phyloP scores from a whole-genome alignment of 2,329 filamentous ascomycete genomes.

The Colletotrichum tropicicola region DNA sequence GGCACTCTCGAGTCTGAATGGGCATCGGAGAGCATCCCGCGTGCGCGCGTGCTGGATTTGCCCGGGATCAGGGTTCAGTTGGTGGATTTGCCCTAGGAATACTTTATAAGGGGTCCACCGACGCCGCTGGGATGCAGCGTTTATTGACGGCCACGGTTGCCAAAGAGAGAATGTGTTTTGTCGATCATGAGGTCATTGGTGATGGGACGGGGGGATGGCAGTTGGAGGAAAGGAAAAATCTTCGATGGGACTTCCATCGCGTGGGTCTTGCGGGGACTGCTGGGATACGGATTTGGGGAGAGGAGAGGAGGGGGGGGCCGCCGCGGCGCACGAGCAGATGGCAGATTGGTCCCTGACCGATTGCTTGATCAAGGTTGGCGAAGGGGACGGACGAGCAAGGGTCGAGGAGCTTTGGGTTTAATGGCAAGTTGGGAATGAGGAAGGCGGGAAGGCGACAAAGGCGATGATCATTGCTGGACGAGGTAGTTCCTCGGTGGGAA shows the following conservation, averaged over 20 bases:
- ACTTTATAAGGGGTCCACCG: slow-evolving; percentile 15
- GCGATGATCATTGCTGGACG: slow-evolving; percentile 27
- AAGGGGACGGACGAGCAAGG: slow-evolving; percentile 1
- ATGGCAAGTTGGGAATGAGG: background rate
- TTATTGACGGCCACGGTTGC: slow-evolving; percentile 29
- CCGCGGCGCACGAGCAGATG: background rate
- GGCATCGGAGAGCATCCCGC: slow-evolving; percentile 25
- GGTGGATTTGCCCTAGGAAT: slow-evolving; percentile 23
- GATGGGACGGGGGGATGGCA: slow-evolving; percentile 5
- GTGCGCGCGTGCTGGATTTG: background rate
- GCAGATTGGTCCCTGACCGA: slow-evolving; percentile 14
- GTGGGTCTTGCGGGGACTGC: slow-evolving; percentile 26
- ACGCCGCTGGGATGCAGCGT: slow-evolving; percentile 18
- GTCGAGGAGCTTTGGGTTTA: background rate
- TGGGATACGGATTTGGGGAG: background rate
- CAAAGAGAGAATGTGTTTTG: slow-evolving; percentile 6
- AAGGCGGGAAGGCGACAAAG: background rate
- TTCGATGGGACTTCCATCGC: slow-evolving; percentile 19
- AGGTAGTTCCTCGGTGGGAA: slow-evolving; percentile 26
- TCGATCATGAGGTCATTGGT: slow-evolving; percentile 32
- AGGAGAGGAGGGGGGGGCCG: background rate
- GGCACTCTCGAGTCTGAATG: slow-evolving; percentile 9
- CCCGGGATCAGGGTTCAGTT: slow-evolving; percentile 15
- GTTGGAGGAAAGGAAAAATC: slow-evolving; percentile 15
- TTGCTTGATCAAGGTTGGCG: slow-evolving; percentile 5